Base-by-base conservation (phyloP, 768 basidiomycete genomes). In the Boletus vinaceobasis region DNA sequence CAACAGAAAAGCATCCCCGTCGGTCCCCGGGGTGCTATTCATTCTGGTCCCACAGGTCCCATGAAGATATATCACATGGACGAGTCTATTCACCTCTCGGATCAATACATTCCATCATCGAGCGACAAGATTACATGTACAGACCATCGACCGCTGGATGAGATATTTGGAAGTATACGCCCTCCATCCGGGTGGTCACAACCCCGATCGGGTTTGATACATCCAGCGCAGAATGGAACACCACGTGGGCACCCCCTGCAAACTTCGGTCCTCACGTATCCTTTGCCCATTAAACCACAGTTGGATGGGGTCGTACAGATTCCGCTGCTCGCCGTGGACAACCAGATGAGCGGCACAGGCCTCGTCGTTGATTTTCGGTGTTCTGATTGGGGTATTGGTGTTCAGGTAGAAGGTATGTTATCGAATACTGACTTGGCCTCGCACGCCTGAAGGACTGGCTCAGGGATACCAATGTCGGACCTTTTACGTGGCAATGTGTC, bases 51-150 rank as follows among this genome's bases (percentile, higher is more conserved):
- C 17, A 5, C 43, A 23, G 15, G 19, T 17, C 37, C 47, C 39
- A 37, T 23, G n/a, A 51, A 33, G 19, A 7, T 26, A 8, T 35
- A 29, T 50, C 38, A 33, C 39, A n/a, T 42, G 26, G 32, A 35
- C 43, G 39, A 35, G 8, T 50, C 46, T 33, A 32, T 36, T 14
- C 44, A 56, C 46, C 21, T 52, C 13, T 49, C 57, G 21, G 66
- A 67, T 23, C 66, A 60, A 48, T 67, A 68, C 33, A 46, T 66
- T 38, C 66, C 66, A 10, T 67, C 66, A 27, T 67, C 66, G 14
- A 64, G 55, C 48, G 66, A 67, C 64, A 67, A 52, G 52, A 59
- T 67, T 38, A 67, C 66, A 33, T 66, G 64, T 38, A 47, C 61
- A 35, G 60, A 67, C 35, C 66, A 67, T 54, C 58, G 62, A 9